Evolutionary conservation across 2,329 filamentous ascomycete species (phyloP).

Genomic region (Dactylellina haptotyla): DNA sequence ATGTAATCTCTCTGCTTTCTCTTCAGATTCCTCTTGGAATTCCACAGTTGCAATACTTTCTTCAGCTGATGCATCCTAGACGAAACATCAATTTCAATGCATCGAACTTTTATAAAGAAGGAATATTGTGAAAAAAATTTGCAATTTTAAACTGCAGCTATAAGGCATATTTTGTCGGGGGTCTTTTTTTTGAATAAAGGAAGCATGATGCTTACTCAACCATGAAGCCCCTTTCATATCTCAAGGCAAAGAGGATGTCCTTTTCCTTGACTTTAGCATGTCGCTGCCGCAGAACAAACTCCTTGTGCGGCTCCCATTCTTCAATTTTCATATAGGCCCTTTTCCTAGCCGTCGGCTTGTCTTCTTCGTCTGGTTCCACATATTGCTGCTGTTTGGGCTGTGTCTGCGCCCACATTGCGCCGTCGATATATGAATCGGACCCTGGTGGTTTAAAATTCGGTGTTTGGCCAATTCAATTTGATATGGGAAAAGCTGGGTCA

Average conservation of each 20-base stretch:
- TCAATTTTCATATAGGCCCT: conserved; percentile 48
- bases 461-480: not conserved
- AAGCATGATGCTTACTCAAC: conserved; percentile 27
- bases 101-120: not conserved
- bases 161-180: no score
- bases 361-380: conserved; percentile 14
- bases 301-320: conserved; percentile 52
- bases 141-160: no score
- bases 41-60: conserved; percentile 50
- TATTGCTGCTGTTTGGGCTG: conserved; percentile 9
- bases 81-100: not conserved
- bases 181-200: no score
- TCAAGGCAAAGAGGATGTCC: conserved; percentile 42
- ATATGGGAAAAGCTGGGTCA: not conserved
- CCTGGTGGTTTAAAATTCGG: no score
- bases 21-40: conserved; percentile 47
- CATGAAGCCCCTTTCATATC: conserved; percentile 39
- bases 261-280: conserved; percentile 47
- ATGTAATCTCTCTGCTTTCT: conserved; percentile 46
- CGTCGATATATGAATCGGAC: no score
- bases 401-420: conserved; percentile 30
- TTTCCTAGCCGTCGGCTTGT: conserved; percentile 19
- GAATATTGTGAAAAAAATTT: not conserved
- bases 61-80: conserved; percentile 51
- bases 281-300: conserved; percentile 42